Percentiles rank a stretch among this genome's conserved stretches.
Evolutionary conservation across 202 grass and related monocot species (phyloP).

Genomic region (Carex arenaria): DNA sequence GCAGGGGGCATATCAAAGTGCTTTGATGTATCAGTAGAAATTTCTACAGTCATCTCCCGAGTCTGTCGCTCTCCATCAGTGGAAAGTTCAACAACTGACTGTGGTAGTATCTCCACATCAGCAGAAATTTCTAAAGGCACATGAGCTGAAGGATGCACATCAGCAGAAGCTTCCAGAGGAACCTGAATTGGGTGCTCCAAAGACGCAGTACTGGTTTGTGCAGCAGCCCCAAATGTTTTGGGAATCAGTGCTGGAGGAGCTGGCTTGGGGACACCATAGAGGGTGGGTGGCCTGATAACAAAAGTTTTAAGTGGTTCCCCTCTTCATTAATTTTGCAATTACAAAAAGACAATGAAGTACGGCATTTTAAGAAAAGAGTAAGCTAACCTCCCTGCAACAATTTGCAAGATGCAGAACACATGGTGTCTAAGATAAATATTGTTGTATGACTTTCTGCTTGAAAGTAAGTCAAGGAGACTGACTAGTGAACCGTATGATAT

Average conservation of each 20-base stretch:
- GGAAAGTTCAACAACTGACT: constrained; percentile 12
- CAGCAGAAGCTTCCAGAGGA: neutral
- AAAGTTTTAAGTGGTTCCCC: constrained; percentile 11
- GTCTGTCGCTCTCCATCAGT: constrained; percentile 4
- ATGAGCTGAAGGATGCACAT: neutral
- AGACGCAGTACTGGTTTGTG: constrained; percentile 43
- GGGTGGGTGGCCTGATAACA: constrained; percentile 55
- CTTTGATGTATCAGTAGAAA: constrained; percentile 13
- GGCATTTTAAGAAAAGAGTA: constrained; percentile 21
- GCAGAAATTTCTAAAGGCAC: neutral
- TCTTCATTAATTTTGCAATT: neutral
- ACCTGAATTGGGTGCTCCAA: constrained; percentile 38
- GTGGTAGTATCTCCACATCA: constrained; percentile 6
- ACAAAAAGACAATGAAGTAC: constrained; percentile 19
- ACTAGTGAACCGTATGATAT: constrained; percentile 54
- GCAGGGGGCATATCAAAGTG: neutral
- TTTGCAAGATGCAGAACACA: constrained; percentile 95
- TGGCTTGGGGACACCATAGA: constrained; percentile 70
- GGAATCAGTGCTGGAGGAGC: constrained; percentile 25
- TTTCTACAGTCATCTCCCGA: neutral
- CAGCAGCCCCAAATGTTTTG: constrained; percentile 47
- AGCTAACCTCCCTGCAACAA: constrained; percentile 83
- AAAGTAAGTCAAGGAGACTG: constrained; percentile 62
- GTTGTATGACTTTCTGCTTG: constrained; percentile 75
- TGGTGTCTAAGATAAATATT: constrained; percentile 88